Conservation (phyloP, 768 basidiomycete genomes). For the Termitomyces heimii region DNA sequence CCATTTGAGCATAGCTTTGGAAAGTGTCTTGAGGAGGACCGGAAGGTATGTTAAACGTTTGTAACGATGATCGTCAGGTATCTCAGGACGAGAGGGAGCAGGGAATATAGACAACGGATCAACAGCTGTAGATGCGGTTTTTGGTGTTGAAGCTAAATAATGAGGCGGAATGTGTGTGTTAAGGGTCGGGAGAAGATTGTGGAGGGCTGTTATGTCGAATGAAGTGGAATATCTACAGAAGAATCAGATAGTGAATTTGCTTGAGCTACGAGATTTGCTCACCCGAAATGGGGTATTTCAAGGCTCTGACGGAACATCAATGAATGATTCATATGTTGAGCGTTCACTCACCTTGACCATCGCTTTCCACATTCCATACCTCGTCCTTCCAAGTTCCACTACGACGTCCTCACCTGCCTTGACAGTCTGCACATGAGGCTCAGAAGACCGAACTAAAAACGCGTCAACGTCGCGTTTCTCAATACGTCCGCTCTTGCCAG, state of each 20-base stretch:
- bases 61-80: constrained; percentile 53
- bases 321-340: not conserved
- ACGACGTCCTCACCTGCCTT: constrained; percentile 37
- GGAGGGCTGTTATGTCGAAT: constrained; percentile 67
- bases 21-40: constrained; percentile 76
- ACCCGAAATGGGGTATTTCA: constrained; percentile 84
- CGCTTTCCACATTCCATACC: constrained; percentile 85
- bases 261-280: constrained; percentile 14
- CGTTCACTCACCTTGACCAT: constrained; percentile 66
- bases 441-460: constrained; percentile 29
- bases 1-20: constrained; percentile 78
- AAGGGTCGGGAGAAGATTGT: constrained; percentile 54
- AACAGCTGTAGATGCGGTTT: constrained; percentile 18
- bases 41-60: constrained; percentile 76
- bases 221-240: constrained; percentile 60
- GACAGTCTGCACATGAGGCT: not conserved
- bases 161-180: constrained; percentile 66
- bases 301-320: constrained; percentile 48
- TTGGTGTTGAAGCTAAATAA: constrained; percentile 27
- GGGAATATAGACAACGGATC: constrained; percentile 34
- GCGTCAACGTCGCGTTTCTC: constrained; percentile 71
- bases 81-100: constrained; percentile 31
- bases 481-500: constrained; percentile 69
- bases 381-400: constrained; percentile 70
- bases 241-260: not conserved